Evolutionary conservation across 2,329 filamentous ascomycete genomes (phyloP), one percentile per base, ranked within the genome.

Genomic region (Macrophomina phaseolina): DNA sequence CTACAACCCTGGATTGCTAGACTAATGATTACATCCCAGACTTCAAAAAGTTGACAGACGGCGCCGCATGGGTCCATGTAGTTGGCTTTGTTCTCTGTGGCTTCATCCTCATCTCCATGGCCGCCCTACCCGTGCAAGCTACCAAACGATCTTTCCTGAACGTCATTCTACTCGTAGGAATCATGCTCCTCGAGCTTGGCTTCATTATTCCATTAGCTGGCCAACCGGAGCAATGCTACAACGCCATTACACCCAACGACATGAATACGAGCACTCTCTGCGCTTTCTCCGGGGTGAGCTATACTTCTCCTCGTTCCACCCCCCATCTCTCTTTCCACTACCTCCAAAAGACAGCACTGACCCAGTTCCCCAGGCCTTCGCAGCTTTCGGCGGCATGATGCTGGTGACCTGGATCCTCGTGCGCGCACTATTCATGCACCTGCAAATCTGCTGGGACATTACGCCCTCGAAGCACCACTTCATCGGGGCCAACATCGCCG

Each of bases 381-480:
- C 58, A 6, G 58, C 58, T 28, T 62, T 62, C 58, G 58, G 58
- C 42, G 58, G 58, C 45, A 62, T 62, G 58, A 62, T 45, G 32
- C 58, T 62, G 32, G 58, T 62, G 5, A 49, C 58, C 45, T 62
- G 58, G 58, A 49, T 94, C 70, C 97, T 97, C 77, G 85, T 97
- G 68, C 89, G 95, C 69, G 91, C 94, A 0, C 81, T 98, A 42
- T 97, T 93, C 5, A 90, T 99, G 73, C 95, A 99, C 79, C 88
- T 99, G 30, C 95, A 98, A 78, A 97, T 99, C 71, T 97, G 93
- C 83, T 99, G 95, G 95, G 93, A 98, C 78, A 86, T 95, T 42
- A 89, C 94, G 6, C 91, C 97, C 2, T 95, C 94, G 45, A 87
- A 89, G 52, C 91, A 86, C 73, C 98, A 97, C 79, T 97, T 97